Evolutionary conservation across 1,139 yeast species (phyloP).

Genomic region (Ogataea hybrid): DNA sequence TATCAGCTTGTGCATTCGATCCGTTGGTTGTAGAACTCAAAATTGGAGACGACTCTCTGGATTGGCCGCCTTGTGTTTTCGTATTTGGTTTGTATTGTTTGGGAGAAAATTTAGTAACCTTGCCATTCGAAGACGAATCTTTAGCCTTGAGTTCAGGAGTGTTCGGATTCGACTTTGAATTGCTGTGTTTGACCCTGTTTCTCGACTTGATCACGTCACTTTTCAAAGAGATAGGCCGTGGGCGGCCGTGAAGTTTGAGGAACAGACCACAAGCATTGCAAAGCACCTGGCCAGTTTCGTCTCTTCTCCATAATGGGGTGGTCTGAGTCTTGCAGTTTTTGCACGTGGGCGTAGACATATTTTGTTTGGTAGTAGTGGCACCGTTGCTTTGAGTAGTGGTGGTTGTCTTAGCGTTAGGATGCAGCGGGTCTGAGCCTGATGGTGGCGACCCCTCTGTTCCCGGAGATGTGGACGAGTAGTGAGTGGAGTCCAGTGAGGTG

Average conservation of each 20-base stretch:
- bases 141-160: slow-evolving; percentile 36
- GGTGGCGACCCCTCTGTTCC: slow-evolving; percentile 8
- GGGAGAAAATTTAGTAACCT: slow-evolving; percentile 32
- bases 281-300: slow-evolving; percentile 87
- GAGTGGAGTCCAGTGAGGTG: slow-evolving; percentile 1
- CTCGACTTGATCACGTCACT: slow-evolving; percentile 91
- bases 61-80: slow-evolving; percentile 16
- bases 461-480: slow-evolving; percentile 7
- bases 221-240: slow-evolving; percentile 86
- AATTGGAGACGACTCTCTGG: slow-evolving; percentile 18
- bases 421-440: slow-evolving; percentile 32
- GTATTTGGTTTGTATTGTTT: slow-evolving; percentile 34
- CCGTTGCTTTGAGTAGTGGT: slow-evolving; percentile 40
- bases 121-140: slow-evolving; percentile 24
- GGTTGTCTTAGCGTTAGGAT: slow-evolving; percentile 51
- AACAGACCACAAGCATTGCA: slow-evolving; percentile 97
- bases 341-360: slow-evolving; percentile 68
- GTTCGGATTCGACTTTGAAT: slow-evolving; percentile 31
- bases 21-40: slow-evolving; percentile 15
- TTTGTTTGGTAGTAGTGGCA: slow-evolving; percentile 39
- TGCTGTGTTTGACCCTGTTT: slow-evolving; percentile 63
- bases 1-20: slow-evolving; percentile 11
- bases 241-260: slow-evolving; percentile 85
- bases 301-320: slow-evolving; percentile 94
- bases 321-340: slow-evolving; percentile 90